Percentiles rank a stretch among this genome's conserved stretches.
phyloP scores from a whole-genome alignment of 176 grass and related monocot species.

The Alopecurus myosuroides region DNA sequence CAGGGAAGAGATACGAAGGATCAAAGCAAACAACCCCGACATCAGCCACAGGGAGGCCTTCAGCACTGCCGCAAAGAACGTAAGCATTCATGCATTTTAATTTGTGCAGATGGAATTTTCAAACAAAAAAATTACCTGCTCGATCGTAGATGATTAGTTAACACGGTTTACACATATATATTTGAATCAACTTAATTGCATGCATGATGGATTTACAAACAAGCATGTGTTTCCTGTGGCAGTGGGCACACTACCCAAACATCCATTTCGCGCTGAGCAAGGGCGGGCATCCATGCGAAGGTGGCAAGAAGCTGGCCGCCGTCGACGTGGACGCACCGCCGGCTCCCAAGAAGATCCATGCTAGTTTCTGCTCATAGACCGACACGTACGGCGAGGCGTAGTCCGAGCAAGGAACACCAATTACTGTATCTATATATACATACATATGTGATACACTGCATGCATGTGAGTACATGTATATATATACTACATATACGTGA shows the following conservation, averaged over 20 bases:
- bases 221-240: slow-evolving; percentile 16
- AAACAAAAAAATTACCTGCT: too few relatives aligned
- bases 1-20: slow-evolving; percentile 90
- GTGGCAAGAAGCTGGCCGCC: slow-evolving; percentile 40
- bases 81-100: slow-evolving; percentile 17
- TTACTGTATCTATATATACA: not conserved
- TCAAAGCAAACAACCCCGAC: slow-evolving; percentile 89
- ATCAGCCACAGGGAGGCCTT: slow-evolving; percentile 97
- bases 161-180: too few relatives aligned
- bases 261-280: slow-evolving; percentile 57
- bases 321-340: slow-evolving; percentile 30
- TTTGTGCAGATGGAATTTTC: too few relatives aligned
- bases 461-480: not conserved
- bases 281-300: not conserved
- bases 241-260: slow-evolving; percentile 97
- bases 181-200: too few relatives aligned
- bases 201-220: too few relatives aligned
- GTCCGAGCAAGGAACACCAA: not conserved
- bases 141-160: too few relatives aligned
- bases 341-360: slow-evolving; percentile 56
- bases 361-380: slow-evolving; percentile 60
- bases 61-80: slow-evolving; percentile 97
- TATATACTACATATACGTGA: too few relatives aligned
- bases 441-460: not conserved
- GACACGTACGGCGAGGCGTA: not conserved